Evolutionary conservation across 1,139 yeast species (phyloP), one percentile per base, ranked within the genome.

Genomic region (Kurtzmaniella quercitrusa): DNA sequence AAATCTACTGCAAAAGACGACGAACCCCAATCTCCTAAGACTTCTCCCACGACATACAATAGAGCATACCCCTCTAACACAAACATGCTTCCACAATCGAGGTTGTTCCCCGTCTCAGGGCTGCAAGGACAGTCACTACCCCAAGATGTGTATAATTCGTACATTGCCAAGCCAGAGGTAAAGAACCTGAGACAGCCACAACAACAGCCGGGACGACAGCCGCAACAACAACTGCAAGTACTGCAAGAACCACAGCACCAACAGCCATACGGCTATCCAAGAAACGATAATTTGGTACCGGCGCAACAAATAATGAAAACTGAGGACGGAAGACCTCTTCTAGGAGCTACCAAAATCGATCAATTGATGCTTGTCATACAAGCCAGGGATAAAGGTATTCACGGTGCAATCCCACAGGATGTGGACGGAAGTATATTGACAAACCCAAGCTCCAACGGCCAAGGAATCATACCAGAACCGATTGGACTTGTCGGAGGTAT

Each of bases 271-370:
- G 43, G 37, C 48, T 36, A 36, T 36, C 9, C 15, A 3, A 12
- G 38, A 19, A 36, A 18, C 21, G 38, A 45, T 43, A 56, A 57
- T 39, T 55, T 73, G 39, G 70, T 74, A 17, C 69, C 79, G 3
- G 75, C 73, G 0, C 77, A 73, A 48, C 78, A 73, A 44, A 62
- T 70, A 37, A 68, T 69, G 17, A 69, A 67, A 44, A 36, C 62
- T 3, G 85, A 79, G 40, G 83, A 80, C 55, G 83, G 82, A 1
- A 68, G 84, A 41, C 91, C 91, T 4, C 66, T 83, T 29, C 64
- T 88, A 14, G 96, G 96, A 0, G 90, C 93, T 2, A 88, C 96
- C 0, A 85, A 85, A 58, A 88, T 90, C 37, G 97, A 90, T 62
- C 94, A 85, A 55, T 68, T 90, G 57, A 88, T 90, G 96, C 71